phyloP scores from a whole-genome alignment of 306 rosid genomes.

The Vachellia pachyceras region DNA sequence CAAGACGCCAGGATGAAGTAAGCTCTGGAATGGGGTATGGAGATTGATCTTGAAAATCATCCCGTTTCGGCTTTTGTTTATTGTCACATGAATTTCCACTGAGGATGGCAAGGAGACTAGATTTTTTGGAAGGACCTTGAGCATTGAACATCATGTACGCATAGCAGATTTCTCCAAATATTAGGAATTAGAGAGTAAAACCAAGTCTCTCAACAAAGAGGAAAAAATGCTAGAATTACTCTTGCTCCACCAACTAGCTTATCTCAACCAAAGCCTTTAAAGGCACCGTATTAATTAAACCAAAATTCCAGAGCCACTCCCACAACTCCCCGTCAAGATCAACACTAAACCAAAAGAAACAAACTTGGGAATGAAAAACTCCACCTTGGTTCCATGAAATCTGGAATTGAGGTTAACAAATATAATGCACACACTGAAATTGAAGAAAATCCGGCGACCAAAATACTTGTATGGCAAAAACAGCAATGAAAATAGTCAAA shows the following conservation, averaged over 20 bases:
- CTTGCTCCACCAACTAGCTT: conserved; percentile 7
- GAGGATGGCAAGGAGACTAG: conserved; percentile 54
- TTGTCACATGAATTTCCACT: conserved; percentile 49
- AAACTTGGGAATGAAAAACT: conserved; percentile 17
- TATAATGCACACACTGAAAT: conserved; percentile 35
- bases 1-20: conserved; percentile 48
- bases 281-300: conserved; percentile 20
- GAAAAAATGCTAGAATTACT: conserved; percentile 1
- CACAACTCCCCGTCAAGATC: conserved; percentile 15
- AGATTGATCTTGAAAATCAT: conserved; percentile 35
- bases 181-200: background rate
- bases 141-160: conserved; percentile 56
- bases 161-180: conserved; percentile 45
- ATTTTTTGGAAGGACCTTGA: conserved; percentile 49
- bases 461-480: conserved; percentile 36
- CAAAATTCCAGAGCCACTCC: conserved; percentile 17
- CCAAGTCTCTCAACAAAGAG: conserved; percentile 28
- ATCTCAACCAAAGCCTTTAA: conserved; percentile 33
- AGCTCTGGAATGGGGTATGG: conserved; percentile 53
- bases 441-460: conserved; percentile 44
- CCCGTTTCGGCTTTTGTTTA: conserved; percentile 45
- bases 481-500: conserved; percentile 37
- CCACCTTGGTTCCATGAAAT: conserved; percentile 3
- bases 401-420: conserved; percentile 30
- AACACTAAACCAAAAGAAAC: conserved; percentile 32